Conservation (phyloP, 1,284 basidiomycete genomes). For the Puccinia triticina region DNA sequence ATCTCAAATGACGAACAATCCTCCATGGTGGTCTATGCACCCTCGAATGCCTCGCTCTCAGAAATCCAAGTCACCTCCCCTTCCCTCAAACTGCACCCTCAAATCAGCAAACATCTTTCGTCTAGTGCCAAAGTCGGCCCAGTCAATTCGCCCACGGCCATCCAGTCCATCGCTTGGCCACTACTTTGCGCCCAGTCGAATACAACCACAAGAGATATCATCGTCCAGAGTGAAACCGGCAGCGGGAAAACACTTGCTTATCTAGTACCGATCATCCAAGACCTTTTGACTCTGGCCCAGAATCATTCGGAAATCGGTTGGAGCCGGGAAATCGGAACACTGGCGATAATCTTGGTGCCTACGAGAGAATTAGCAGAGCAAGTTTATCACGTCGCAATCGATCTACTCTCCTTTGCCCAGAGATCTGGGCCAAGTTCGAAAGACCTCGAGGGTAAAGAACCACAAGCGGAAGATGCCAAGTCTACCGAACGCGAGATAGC, state of each 20-base stretch:
- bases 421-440: constrained; percentile 54
- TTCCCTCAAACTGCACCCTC: constrained; percentile 40
- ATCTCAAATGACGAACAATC: constrained; percentile 3
- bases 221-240: constrained; percentile 96
- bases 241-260: constrained; percentile 96
- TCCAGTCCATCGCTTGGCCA: constrained; percentile 47
- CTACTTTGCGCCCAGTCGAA: constrained; percentile 3
- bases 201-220: constrained; percentile 70
- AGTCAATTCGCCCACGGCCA: constrained; percentile 38
- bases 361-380: constrained; percentile 94
- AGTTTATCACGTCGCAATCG: constrained; percentile 74
- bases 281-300: constrained; percentile 86
- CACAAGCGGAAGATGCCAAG: constrained; percentile 61
- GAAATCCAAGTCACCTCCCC: constrained; percentile 27
- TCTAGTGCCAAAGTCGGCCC: constrained; percentile 17
- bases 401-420: constrained; percentile 65
- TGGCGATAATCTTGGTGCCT: constrained; percentile 91
- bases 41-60: constrained; percentile 44
- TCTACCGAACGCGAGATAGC: constrained; percentile 64
- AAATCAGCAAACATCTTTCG: constrained; percentile 40
- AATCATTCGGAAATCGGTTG: constrained; percentile 64
- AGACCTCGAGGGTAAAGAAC: constrained; percentile 62
- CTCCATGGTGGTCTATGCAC: constrained; percentile 37
- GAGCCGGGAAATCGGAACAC: constrained; percentile 81
- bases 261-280: constrained; percentile 91